Percentiles rank a stretch among this genome's conserved stretches.
These are phyloP conservation scores for Spiraea crenata DNA, from an alignment of 331 rosid species.

Conservation along the genomic window DNA sequence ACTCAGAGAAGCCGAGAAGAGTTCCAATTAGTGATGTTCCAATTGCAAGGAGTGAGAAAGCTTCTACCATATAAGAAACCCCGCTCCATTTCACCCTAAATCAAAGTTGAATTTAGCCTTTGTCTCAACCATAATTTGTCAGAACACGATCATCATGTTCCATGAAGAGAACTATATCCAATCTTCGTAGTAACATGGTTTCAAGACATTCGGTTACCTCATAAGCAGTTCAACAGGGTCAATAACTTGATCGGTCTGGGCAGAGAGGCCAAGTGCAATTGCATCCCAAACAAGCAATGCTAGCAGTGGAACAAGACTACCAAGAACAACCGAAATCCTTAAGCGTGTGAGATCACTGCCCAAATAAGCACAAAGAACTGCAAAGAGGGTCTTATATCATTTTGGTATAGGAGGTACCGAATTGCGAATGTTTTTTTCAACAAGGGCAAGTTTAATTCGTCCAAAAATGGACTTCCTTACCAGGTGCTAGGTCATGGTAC, in stretches of 20 bases:
- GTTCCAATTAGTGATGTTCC: conserved; percentile 74
- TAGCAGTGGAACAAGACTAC: conserved; percentile 60
- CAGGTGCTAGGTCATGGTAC: conserved; percentile 72
- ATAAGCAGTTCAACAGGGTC: conserved; percentile 65
- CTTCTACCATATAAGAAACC: conserved; percentile 63
- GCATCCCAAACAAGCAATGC: conserved; percentile 71
- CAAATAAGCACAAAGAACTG: conserved; percentile 81
- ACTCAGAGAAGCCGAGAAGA: conserved; percentile 62
- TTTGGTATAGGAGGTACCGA: not conserved
- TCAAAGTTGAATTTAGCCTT: not conserved
- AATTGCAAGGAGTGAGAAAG: conserved; percentile 67
- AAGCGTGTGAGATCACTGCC: conserved; percentile 63
- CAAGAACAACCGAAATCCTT: conserved; percentile 58
- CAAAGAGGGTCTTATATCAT: conserved; percentile 15
- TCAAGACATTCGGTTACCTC: conserved; percentile 36
- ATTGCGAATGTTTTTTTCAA: not conserved
- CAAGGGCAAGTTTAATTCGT: conserved; percentile 3
- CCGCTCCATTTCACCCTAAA: conserved; percentile 57
- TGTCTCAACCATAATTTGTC: not conserved
- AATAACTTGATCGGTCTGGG: conserved; percentile 39
- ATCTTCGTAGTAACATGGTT: not conserved
- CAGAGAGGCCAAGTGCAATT: conserved; percentile 53
- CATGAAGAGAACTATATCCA: not conserved
- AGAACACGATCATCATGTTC: not conserved
- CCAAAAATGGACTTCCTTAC: conserved; percentile 26